Evolutionary conservation across 768 basidiomycete species (phyloP).

Genomic region (Cantharellus cinnabarinus): DNA sequence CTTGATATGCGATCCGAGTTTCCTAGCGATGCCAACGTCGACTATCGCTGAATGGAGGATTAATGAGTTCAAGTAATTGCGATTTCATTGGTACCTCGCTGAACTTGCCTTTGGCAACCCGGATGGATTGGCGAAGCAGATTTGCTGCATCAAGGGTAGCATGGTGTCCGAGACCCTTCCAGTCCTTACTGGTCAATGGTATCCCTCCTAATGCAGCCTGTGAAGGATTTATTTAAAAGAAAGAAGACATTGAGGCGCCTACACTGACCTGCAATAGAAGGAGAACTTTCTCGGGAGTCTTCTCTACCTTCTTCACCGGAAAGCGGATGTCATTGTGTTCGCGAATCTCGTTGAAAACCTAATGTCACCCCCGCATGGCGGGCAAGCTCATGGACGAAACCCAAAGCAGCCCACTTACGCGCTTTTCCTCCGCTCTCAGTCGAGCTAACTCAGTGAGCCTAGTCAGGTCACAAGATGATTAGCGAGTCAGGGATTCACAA

Average conservation of each 20-base stretch:
- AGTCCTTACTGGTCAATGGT: constrained; percentile 45
- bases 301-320: constrained; percentile 46
- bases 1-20: constrained; percentile 46
- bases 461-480: constrained; percentile 2
- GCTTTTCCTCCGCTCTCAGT: constrained; percentile 56
- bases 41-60: constrained; percentile 34
- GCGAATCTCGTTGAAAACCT: constrained; percentile 47
- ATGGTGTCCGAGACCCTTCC: constrained; percentile 49
- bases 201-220: constrained; percentile 58
- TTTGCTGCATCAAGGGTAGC: constrained; percentile 45
- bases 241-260: constrained; percentile 2
- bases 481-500: not conserved
- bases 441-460: constrained; percentile 45
- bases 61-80: not conserved
- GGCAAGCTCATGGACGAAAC: not conserved
- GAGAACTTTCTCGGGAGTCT: constrained; percentile 57
- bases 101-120: constrained; percentile 51
- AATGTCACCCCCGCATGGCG: not conserved
- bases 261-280: constrained; percentile 48
- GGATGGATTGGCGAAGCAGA: constrained; percentile 53
- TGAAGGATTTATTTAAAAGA: not conserved
- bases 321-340: constrained; percentile 64
- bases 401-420: constrained; percentile 19
- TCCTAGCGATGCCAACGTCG: constrained; percentile 49
- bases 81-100: not conserved